A percentile compares a stretch with the other conserved stretches of the same genome.
Evolutionary conservation across 495 filamentous ascomycete genomes (phyloP).

Genomic region (Aspergillus campestris): DNA sequence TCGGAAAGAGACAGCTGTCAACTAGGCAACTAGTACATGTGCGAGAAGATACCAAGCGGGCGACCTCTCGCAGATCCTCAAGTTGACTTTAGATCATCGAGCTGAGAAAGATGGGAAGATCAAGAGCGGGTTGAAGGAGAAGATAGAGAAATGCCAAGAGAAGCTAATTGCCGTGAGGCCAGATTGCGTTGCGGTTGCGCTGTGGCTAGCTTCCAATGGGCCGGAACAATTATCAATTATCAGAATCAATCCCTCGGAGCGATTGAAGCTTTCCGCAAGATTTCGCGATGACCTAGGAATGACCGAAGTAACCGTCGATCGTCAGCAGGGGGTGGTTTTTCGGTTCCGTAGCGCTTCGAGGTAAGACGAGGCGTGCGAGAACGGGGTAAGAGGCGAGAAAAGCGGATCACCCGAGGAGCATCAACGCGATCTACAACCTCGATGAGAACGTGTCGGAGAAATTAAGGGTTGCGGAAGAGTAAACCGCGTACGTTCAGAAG

Average conservation of each 20-base stretch:
- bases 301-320: neutral
- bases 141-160: slow-evolving; percentile 1
- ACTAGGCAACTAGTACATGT: neutral
- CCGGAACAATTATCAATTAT: neutral
- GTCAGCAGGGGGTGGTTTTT: neutral
- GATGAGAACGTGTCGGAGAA: slow-evolving; percentile 1
- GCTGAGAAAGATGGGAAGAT: slow-evolving; percentile 3
- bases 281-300: neutral
- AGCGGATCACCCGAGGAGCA: slow-evolving; percentile 13
- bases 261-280: neutral
- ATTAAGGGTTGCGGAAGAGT: neutral
- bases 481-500: neutral
- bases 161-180: slow-evolving; percentile 13
- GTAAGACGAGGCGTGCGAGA: slow-evolving; percentile 3
- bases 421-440: slow-evolving; percentile 10
- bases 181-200: slow-evolving; percentile 12
- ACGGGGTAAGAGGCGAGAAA: slow-evolving; percentile 3
- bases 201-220: slow-evolving; percentile 1
- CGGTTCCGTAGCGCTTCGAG: slow-evolving; percentile 8
- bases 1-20: neutral
- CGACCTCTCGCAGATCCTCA: slow-evolving; percentile 10
- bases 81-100: slow-evolving; percentile 11
- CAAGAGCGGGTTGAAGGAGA: slow-evolving; percentile 5
- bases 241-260: neutral
- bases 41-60: slow-evolving; percentile 2